Evolutionary conservation across 2,329 filamentous ascomycete species (phyloP).

Genomic region (Scedosporium apiospermum): DNA sequence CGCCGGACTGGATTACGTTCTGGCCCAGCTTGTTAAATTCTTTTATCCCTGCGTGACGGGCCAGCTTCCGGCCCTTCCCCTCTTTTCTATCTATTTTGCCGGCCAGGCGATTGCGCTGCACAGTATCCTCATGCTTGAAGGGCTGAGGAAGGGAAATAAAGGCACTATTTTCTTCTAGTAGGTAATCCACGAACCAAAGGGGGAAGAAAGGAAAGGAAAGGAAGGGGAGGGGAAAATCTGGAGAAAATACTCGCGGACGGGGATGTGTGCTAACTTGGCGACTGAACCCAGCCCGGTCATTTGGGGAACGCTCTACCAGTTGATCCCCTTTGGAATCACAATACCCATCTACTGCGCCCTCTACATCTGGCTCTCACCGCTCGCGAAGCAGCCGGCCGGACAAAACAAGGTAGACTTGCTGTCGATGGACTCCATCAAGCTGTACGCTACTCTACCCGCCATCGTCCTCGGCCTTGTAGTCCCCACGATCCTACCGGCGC

Average conservation of each 20-base stretch:
- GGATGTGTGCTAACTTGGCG: neutral
- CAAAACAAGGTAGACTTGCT: constrained; percentile 6
- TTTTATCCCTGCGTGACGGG: constrained; percentile 12
- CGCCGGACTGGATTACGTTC: constrained; percentile 10
- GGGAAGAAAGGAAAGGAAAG: too few relatives aligned
- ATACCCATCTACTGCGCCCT: constrained; percentile 14
- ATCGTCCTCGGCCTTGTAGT: constrained; percentile 12
- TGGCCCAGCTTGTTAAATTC: constrained; percentile 11
- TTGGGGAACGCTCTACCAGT: constrained; percentile 15
- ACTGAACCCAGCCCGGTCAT: constrained; percentile 9
- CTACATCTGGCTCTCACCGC: constrained; percentile 13
- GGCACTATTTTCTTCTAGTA: constrained; percentile 13
- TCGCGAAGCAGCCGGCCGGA: constrained; percentile 7
- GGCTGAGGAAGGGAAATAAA: constrained; percentile 12
- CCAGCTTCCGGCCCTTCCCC: constrained; percentile 7
- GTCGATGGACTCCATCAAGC: constrained; percentile 10
- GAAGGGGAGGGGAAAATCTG: too few relatives aligned
- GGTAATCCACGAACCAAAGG: neutral
- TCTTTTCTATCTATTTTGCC: constrained; percentile 13
- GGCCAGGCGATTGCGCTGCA: constrained; percentile 14
- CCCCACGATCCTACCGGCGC: constrained; percentile 10
- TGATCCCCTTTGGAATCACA: constrained; percentile 13
- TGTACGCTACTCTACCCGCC: constrained; percentile 7
- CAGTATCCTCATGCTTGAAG: constrained; percentile 11
- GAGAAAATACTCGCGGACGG: too few relatives aligned